These are phyloP conservation scores for Trebouxia sp. DNA, from an alignment of 139 green algal genomes.

Conservation along the genomic window DNA sequence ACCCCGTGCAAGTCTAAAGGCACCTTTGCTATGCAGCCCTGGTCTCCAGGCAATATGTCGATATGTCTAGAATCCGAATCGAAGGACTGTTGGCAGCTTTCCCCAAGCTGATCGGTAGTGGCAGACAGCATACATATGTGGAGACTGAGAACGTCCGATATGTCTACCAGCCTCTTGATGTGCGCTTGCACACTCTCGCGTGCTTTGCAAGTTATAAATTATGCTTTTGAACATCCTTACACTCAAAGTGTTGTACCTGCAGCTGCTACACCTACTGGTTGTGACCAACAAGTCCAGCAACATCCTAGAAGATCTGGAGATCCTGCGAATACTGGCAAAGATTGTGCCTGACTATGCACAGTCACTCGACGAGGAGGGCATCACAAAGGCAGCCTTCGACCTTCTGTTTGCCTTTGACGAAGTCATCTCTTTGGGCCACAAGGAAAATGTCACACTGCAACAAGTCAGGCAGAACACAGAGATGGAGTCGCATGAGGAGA, in stretches of 20 bases:
- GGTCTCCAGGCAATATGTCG: constrained; percentile 96
- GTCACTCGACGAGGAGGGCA: constrained; percentile 84
- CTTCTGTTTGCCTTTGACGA: constrained; percentile 99
- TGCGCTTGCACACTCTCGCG: constrained; percentile 34
- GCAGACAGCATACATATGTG: constrained; percentile 99
- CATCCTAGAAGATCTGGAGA: constrained; percentile 99
- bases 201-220: not conserved
- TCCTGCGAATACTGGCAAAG: constrained; percentile 94
- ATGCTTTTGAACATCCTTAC: not conserved
- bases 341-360: constrained; percentile 89
- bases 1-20: no score
- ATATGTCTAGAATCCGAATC: constrained; percentile 98
- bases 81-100: constrained; percentile 98
- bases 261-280: constrained; percentile 95
- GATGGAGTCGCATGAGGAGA: constrained; percentile 99
- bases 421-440: constrained; percentile 93
- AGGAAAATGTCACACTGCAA: constrained; percentile 60
- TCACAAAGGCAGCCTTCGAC: constrained; percentile 87
- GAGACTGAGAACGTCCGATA: constrained; percentile 99
- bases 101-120: constrained; percentile 94
- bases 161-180: constrained; percentile 98
- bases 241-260: not conserved
- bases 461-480: constrained; percentile 85
- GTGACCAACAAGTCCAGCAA: constrained; percentile 98
- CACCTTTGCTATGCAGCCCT: constrained; percentile 74